Percentiles rank a stretch among this genome's conserved stretches.
Evolutionary conservation across 2,329 filamentous ascomycete species (phyloP).

Genomic region (Rasamsonia emersonii): DNA sequence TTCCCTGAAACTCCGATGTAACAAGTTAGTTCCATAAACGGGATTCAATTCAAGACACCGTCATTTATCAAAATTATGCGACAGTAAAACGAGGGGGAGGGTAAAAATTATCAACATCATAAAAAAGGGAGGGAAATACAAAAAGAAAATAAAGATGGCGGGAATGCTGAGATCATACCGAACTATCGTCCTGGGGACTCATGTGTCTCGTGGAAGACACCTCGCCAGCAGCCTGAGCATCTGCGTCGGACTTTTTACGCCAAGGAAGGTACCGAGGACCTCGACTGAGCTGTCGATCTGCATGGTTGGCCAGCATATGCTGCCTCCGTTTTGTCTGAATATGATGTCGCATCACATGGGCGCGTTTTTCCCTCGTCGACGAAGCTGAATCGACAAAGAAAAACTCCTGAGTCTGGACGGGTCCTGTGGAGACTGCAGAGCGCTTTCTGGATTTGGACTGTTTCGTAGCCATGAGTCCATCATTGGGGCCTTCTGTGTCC

Average conservation of each 20-base stretch:
- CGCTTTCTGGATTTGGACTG: slow-evolving; percentile 20
- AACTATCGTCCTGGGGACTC: background rate
- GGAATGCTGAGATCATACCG: background rate
- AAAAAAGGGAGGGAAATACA: background rate
- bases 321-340: slow-evolving; percentile 33
- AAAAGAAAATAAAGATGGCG: no score
- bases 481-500: background rate
- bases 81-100: no score
- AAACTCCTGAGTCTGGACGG: slow-evolving; percentile 24
- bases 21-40: background rate
- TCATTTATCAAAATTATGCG: no score
- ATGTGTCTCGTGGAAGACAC: background rate
- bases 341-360: slow-evolving; percentile 38
- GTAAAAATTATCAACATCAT: background rate
- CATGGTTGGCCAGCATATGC: slow-evolving; percentile 17
- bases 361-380: slow-evolving; percentile 33
- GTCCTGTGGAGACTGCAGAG: slow-evolving; percentile 13
- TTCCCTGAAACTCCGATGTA: background rate
- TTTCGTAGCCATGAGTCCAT: slow-evolving; percentile 3
- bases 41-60: no score
- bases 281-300: slow-evolving; percentile 10
- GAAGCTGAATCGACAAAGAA: slow-evolving; percentile 34
- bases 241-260: slow-evolving; percentile 13
- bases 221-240: slow-evolving; percentile 3
- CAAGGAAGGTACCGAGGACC: slow-evolving; percentile 16